Evolutionary conservation across 139 green algal genomes (phyloP), one percentile per base, ranked within the genome.

Genomic region (Spirogloea muscicola): DNA sequence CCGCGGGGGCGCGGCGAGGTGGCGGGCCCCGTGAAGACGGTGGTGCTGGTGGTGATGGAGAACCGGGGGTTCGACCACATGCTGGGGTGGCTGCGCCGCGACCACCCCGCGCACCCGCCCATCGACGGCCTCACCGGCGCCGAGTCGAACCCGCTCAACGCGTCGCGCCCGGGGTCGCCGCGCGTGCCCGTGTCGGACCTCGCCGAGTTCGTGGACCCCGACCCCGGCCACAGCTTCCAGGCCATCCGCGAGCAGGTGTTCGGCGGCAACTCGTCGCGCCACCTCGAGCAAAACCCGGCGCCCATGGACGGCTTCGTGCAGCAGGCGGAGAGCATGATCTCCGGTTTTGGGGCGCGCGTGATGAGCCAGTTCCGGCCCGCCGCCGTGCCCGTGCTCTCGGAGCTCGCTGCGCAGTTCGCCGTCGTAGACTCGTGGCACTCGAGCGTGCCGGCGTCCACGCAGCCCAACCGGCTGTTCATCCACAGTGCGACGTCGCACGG

Each of bases 21-120:
- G n/a, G n/a, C n/a, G 29, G 60, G 25, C 25, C 42, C 33, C 10
- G 77, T 79, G 18, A 70, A 71, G 37, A 73, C 41, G 16, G 63
- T 79, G 25, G 71, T 79, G 25, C 25, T 79, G 25, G 25, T 79
- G 25, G 48, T 79, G 42, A 79, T 79, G 71, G 71, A 79, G 60
- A 79, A 79, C 43, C 71, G 71, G 1, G 77, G 62, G 25, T 79
- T 79, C 36, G 71, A 79, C 33, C 71, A 79, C 63, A 61, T 79
- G 60, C 7, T 79, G 7, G 71, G 71, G 2, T 79, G 60, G 61
- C 41, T 79, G 44, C 31, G 52, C 29, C 59, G 65, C 25, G 13
- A 40, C 33, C 57, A 70, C 38, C 31, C 71, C 5, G 71, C 77
- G 9, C n/a, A n/a, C n/a, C n/a, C n/a, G n/a, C n/a, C n/a, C n/a